Base-by-base conservation (phyloP, 208 protist genomes). In the Trypanosoma vivax region DNA sequence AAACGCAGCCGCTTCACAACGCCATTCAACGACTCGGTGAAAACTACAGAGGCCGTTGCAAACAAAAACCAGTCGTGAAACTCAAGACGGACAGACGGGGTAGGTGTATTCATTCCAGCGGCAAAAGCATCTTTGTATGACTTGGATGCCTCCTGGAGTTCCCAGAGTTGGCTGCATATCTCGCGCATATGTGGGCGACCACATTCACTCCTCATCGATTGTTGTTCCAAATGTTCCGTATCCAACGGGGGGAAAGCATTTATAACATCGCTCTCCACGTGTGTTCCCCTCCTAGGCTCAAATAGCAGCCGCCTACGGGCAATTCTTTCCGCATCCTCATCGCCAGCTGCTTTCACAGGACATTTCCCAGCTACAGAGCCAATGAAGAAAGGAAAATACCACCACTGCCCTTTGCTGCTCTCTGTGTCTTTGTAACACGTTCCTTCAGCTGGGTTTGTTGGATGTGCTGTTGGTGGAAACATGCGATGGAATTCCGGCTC, bases 171-270 rank as follows among this genome's bases (percentile, higher is more conserved):
- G 2, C 64, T 66, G 24, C 73, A 58, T 13, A 88, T 33, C 10
- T 79, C 31, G 39, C 83, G 67, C 73, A 81, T 82, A 1, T 76
- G 80, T 33, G 75, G 80, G 42, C 73, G 69, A 18, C 68, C 53
- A 0, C 39, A 40, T 35, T 40, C 41, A 4, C 39, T 18, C n/a
- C n/a, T 6, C 39, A 18, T 6, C n/a, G 39, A 7, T 9, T 6
- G n/a, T 19, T 18, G 16, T 19, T 43, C 39, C 6, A 18, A 7
- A 43, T 6, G 6, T 6, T 19, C n/a, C 23, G 39, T n/a, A n/a
- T n/a, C n/a, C n/a, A n/a, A n/a, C n/a, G n/a, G n/a, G n/a, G n/a
- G n/a, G n/a, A n/a, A n/a, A n/a, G n/a, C n/a, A n/a, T n/a, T n/a
- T n/a, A n/a, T n/a, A n/a, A n/a, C n/a, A n/a, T n/a, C n/a, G n/a